Base-by-base conservation (phyloP, 169 alveolate species). In the Plasmodium inui region DNA sequence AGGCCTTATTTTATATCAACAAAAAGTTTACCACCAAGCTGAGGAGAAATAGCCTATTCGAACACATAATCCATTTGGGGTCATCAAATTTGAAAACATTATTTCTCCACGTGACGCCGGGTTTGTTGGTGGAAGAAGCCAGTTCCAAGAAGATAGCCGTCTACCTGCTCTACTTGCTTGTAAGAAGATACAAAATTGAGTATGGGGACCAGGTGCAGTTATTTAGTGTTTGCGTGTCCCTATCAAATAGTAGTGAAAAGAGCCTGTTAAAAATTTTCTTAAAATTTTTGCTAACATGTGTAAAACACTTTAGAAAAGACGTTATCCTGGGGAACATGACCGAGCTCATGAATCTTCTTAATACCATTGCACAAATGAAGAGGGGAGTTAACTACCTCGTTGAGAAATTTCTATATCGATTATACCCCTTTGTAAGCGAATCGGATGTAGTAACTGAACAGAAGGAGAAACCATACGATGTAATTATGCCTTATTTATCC, bases 1-100 rank as follows among this genome's bases (percentile, higher is more conserved):
- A 90, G 73, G 71, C 92, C n/a, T 30, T 90, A 81, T 90, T 90
- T 81, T 90, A 41, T n/a, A 81, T 81, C 34, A 90, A 90, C n/a
- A 90, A 90, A 82, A 90, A 44, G 32, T 81, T 90, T 70, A 90
- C 84, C 17, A 32, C 81, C 6, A 90, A 90, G 83, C 17, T 74
- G 55, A 53, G 70, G 55, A 90, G 74, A 61, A 80, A 90, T 71
- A 32, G 67, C 34, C 74, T 90, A n/a, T 90, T 90, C 55, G 91
- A 90, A 67, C 44, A 81, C 55, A 70, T 90, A 61, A 50, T 81
- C 46, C 41, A 90, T 2, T 67, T 90, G 37, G 95, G 95, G 39
- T 80, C 30, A 30, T 10, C 79, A 10, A 71, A 90, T 34, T 30
- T 90, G 37, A 81, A 70, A 44, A 32, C 46, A 28, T 81, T 90